phyloP scores from a whole-genome alignment of 345 rosid species.

The Salix caprea region DNA sequence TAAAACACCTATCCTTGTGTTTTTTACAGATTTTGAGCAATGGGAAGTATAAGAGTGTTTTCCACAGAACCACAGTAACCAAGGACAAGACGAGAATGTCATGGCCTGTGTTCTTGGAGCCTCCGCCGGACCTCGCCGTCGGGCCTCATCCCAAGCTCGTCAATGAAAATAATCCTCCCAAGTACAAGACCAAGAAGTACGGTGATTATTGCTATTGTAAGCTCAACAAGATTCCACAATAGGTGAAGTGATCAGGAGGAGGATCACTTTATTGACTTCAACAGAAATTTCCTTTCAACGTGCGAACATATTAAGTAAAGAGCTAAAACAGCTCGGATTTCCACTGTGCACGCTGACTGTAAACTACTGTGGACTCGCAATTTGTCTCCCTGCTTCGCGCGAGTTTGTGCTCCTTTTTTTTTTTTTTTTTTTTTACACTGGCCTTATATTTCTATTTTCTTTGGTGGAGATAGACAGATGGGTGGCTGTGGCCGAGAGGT shows the following conservation, averaged over 20 bases:
- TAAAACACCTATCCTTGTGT: neutral
- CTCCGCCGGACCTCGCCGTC: slow-evolving; percentile 51
- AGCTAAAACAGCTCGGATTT: too few species aligned
- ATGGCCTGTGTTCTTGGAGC: slow-evolving; percentile 94
- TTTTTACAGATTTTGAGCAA: slow-evolving; percentile 64
- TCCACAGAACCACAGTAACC: slow-evolving; percentile 67
- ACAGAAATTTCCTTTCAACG: too few species aligned
- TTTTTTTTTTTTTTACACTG: too few species aligned
- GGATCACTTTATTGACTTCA: too few species aligned
- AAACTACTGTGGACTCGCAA: too few species aligned
- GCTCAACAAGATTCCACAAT: slow-evolving; percentile 72
- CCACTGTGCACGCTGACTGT: too few species aligned
- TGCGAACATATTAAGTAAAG: too few species aligned
- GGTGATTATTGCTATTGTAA: slow-evolving; percentile 69
- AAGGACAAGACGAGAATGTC: slow-evolving; percentile 81
- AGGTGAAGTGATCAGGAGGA: neutral
- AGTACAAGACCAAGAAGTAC: slow-evolving; percentile 56
- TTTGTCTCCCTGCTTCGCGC: too few species aligned
- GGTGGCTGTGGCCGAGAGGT: too few species aligned
- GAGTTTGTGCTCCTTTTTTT: too few species aligned
- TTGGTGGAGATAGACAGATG: too few species aligned
- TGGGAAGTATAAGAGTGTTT: slow-evolving; percentile 58
- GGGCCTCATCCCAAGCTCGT: slow-evolving; percentile 65
- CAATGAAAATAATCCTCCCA: slow-evolving; percentile 39
- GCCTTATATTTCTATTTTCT: too few species aligned